phyloP scores from a whole-genome alignment of 139 green algal species.

The Mesostigma viride region DNA sequence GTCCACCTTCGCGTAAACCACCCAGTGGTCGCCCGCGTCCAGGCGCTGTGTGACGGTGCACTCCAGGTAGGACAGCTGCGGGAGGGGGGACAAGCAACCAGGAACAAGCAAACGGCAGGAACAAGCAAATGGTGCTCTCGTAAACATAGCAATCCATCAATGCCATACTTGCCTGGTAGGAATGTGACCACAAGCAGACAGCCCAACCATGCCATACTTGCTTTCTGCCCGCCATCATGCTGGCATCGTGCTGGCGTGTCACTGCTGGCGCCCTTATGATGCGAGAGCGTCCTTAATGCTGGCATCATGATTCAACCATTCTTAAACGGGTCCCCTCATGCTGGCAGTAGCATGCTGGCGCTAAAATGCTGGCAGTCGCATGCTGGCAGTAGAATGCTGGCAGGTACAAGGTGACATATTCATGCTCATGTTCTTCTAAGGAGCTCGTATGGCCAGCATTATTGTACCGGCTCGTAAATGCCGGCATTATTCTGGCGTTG shows the following conservation, averaged over 20 bases:
- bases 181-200: background rate
- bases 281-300: too few species aligned
- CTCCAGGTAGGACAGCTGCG: constrained; percentile 49
- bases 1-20: constrained; percentile 63
- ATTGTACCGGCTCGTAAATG: background rate
- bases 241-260: background rate
- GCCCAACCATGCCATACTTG: background rate
- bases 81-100: constrained; percentile 28
- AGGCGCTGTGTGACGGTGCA: constrained; percentile 48
- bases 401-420: background rate
- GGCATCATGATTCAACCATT: too few species aligned
- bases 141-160: background rate
- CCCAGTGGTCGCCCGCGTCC: constrained; percentile 76
- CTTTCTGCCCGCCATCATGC: background rate
- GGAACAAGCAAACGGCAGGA: background rate
- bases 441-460: background rate
- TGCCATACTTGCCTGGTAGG: background rate
- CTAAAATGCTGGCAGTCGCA: too few species aligned
- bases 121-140: background rate
- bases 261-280: too few species aligned
- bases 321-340: too few species aligned
- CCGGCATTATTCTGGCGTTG: background rate
- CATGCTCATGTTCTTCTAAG: background rate
- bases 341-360: too few species aligned
- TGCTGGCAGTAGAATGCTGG: too few species aligned